Evolutionary conservation across 176 grass and related monocot genomes (phyloP).

Genomic region (Ensete ventricosum): DNA sequence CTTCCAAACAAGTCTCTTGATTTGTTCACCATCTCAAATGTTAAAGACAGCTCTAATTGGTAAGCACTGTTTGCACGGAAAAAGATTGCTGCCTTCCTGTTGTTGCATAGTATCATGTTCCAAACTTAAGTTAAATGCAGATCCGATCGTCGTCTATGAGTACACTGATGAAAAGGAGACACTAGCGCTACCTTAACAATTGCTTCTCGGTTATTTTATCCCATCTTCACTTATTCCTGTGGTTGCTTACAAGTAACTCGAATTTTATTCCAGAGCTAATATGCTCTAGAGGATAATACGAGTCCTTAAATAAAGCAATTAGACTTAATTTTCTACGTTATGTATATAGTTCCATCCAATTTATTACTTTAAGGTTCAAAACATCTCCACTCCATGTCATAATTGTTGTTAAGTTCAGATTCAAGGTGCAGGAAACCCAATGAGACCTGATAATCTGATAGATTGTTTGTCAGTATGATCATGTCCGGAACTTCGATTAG

Average conservation of each 20-base stretch:
- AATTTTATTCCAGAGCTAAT: not conserved
- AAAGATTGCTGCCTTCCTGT: not conserved
- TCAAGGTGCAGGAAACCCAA: no score
- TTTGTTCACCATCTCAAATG: constrained; percentile 90
- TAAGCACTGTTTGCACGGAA: constrained; percentile 20
- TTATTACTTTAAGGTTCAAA: no score
- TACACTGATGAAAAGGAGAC: not conserved
- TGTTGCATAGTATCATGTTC: not conserved
- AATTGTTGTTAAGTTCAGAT: no score
- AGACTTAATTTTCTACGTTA: no score
- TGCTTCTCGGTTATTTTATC: not conserved
- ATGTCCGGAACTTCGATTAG: no score
- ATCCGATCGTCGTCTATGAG: not conserved
- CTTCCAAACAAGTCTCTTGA: constrained; percentile 76
- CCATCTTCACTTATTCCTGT: not conserved
- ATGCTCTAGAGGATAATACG: not conserved
- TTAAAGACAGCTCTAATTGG: constrained; percentile 68
- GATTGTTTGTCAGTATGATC: no score
- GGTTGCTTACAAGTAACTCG: not conserved
- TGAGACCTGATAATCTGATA: no score
- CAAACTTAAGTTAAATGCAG: not conserved
- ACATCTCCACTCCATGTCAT: no score
- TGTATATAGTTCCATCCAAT: no score
- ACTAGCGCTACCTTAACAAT: not conserved
- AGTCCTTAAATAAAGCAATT: no score